A percentile compares a stretch with the other conserved stretches of the same genome.
Evolutionary conservation across 2,329 filamentous ascomycete genomes (phyloP).

Genomic region (Ilyonectria mors-panacis): DNA sequence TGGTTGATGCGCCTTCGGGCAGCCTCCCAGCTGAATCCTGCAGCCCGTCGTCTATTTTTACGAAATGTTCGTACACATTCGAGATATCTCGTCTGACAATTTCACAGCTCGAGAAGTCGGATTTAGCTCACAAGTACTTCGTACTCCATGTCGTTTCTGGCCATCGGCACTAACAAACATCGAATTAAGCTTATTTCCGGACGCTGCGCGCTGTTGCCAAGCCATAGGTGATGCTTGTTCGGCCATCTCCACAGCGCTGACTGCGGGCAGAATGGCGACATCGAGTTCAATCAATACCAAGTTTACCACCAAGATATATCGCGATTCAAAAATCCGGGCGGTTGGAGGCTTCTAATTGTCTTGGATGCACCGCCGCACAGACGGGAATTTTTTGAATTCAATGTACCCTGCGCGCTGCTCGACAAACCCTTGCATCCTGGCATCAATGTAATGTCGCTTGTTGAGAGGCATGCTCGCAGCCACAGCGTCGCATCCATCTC

Average conservation of each 20-base stretch:
- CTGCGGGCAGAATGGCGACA: not conserved
- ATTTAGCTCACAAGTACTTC: conserved; percentile 21
- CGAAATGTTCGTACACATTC: not conserved
- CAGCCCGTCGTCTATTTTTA: not conserved
- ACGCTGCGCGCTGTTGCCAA: conserved; percentile 4
- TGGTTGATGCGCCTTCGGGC: too few species aligned
- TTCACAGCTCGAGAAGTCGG: conserved; percentile 1
- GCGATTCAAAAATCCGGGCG: not conserved
- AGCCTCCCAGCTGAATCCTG: not conserved
- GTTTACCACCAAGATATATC: not conserved
- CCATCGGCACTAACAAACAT: conserved; percentile 23
- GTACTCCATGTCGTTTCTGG: not conserved
- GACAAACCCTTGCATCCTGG: not conserved
- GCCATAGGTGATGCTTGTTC: not conserved
- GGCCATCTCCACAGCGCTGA: not conserved
- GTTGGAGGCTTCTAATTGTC: not conserved
- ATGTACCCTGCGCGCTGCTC: not conserved
- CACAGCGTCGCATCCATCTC: conserved; percentile 17
- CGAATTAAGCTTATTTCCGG: conserved; percentile 32
- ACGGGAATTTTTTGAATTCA: not conserved
- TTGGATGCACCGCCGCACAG: not conserved
- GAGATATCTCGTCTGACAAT: not conserved
- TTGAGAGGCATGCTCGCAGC: not conserved
- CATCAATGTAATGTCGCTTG: not conserved
- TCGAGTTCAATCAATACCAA: not conserved